phyloP scores from a whole-genome alignment of 1,284 basidiomycete species.

The Megacollybia platyphylla region DNA sequence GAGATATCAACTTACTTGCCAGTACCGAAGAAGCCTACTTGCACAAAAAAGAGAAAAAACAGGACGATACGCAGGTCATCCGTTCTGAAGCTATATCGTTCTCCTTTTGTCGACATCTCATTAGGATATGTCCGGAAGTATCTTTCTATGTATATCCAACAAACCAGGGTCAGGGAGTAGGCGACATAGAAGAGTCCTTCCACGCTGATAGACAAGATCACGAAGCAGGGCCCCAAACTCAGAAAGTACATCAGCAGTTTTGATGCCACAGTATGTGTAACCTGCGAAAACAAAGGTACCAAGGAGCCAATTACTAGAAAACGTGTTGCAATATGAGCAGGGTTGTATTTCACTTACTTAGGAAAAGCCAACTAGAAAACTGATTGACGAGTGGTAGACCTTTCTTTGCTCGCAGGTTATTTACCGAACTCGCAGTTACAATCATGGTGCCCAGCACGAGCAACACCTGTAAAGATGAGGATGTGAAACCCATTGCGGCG shows the following conservation, averaged over 20 bases:
- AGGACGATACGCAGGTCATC: conserved; percentile 68
- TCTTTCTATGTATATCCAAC: conserved; percentile 65
- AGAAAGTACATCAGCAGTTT: conserved; percentile 53
- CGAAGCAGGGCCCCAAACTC: conserved; percentile 67
- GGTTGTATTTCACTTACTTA: conserved; percentile 33
- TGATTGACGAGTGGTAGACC: conserved; percentile 62
- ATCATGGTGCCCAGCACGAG: conserved; percentile 34
- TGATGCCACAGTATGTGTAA: conserved; percentile 24
- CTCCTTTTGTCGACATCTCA: conserved; percentile 2
- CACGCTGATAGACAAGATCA: conserved; percentile 73
- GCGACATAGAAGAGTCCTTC: conserved; percentile 74
- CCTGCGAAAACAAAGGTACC: conserved; percentile 32
- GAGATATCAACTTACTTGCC: conserved; percentile 53
- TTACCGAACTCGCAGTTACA: conserved; percentile 45
- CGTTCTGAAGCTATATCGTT: conserved; percentile 32
- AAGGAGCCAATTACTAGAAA: conserved; percentile 30
- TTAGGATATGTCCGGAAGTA: conserved; percentile 18
- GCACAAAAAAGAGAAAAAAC: conserved; percentile 81
- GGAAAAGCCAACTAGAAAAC: conserved; percentile 50
- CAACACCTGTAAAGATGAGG: conserved; percentile 11
- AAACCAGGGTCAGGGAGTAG: conserved; percentile 49
- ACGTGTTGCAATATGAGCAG: conserved; percentile 2
- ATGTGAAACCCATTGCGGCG: too few species aligned
- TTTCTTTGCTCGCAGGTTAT: conserved; percentile 47
- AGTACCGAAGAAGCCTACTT: conserved; percentile 82